Conservation (phyloP, 2,329 filamentous ascomycete species). For the Xylariaceae sp. region DNA sequence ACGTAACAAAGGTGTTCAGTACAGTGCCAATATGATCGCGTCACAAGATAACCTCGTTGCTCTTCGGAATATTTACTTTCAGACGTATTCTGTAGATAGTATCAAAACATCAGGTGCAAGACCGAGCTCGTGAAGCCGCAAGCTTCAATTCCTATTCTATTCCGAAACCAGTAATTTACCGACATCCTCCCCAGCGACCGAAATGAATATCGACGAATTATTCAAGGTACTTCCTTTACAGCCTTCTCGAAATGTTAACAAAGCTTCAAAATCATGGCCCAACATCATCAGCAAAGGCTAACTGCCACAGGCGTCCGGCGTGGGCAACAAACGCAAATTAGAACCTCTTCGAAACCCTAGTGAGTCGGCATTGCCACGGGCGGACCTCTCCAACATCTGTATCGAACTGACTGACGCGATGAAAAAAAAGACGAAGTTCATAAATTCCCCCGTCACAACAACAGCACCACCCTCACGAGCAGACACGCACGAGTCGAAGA, state of each 20-base stretch:
- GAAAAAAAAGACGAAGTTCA: slow-evolving; percentile 50
- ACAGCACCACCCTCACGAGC: slow-evolving; percentile 31
- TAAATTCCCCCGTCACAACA: slow-evolving; percentile 54
- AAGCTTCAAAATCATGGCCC: no score
- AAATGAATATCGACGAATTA: slow-evolving; percentile 49
- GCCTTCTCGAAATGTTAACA: slow-evolving; percentile 1
- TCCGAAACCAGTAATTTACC: background rate
- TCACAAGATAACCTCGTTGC: no score
- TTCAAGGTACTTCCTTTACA: slow-evolving; percentile 42
- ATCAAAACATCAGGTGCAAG: no score
- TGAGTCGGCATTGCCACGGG: no score
- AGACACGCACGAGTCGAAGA: slow-evolving; percentile 43
- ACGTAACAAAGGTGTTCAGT: no score
- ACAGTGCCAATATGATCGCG: no score
- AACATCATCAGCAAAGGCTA: background rate
- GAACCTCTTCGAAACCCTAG: slow-evolving; percentile 58
- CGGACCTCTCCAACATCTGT: background rate
- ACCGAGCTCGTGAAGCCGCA: no score
- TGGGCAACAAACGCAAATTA: slow-evolving; percentile 57
- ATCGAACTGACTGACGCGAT: background rate
- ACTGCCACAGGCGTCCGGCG: slow-evolving; percentile 31
- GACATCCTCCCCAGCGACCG: background rate
- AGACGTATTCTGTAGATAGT: no score
- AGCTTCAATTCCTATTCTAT: no score
- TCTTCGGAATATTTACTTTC: no score